Conservation (phyloP, 208 protist species). For the Leishmania arabica region DNA sequence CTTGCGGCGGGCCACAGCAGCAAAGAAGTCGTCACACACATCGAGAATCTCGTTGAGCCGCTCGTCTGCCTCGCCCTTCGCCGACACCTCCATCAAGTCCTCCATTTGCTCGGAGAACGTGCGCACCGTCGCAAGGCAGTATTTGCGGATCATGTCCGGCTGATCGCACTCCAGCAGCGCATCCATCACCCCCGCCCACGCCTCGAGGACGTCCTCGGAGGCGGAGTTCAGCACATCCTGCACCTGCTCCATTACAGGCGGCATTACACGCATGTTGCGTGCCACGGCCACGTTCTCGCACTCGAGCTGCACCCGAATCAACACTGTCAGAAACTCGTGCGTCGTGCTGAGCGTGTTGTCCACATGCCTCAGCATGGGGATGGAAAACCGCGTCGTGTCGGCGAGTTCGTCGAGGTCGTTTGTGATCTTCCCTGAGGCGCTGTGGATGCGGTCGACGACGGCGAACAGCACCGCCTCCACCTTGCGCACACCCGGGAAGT, state of each 20-base stretch:
- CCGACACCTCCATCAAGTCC: slow-evolving; percentile 71
- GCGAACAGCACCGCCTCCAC: slow-evolving; percentile 72
- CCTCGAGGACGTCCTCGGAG: slow-evolving; percentile 71
- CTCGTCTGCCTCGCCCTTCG: slow-evolving; percentile 79
- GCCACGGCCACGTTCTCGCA: slow-evolving; percentile 84
- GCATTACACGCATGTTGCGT: slow-evolving; percentile 58
- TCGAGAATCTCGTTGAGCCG: slow-evolving; percentile 86
- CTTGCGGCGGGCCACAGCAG: slow-evolving; percentile 35
- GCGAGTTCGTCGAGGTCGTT: slow-evolving; percentile 45
- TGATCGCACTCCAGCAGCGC: slow-evolving; percentile 48
- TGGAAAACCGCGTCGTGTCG: slow-evolving; percentile 44
- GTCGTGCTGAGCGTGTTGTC: slow-evolving; percentile 50
- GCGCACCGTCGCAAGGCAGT: slow-evolving; percentile 64
- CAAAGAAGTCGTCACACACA: slow-evolving; percentile 85
- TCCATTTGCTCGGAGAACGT: slow-evolving; percentile 70
- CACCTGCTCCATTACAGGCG: slow-evolving; percentile 73
- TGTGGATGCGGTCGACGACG: slow-evolving; percentile 77
- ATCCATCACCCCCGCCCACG: slow-evolving; percentile 69
- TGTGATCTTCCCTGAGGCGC: slow-evolving; percentile 48
- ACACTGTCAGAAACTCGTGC: slow-evolving; percentile 65
- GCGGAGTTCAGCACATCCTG: slow-evolving; percentile 70
- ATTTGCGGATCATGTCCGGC: slow-evolving; percentile 59
- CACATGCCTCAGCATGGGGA: slow-evolving; percentile 51
- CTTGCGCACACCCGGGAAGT: slow-evolving; percentile 65
- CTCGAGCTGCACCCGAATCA: slow-evolving; percentile 86